Evolutionary conservation across 345 rosid genomes (phyloP).

Genomic region (Stellera chamaejasme): DNA sequence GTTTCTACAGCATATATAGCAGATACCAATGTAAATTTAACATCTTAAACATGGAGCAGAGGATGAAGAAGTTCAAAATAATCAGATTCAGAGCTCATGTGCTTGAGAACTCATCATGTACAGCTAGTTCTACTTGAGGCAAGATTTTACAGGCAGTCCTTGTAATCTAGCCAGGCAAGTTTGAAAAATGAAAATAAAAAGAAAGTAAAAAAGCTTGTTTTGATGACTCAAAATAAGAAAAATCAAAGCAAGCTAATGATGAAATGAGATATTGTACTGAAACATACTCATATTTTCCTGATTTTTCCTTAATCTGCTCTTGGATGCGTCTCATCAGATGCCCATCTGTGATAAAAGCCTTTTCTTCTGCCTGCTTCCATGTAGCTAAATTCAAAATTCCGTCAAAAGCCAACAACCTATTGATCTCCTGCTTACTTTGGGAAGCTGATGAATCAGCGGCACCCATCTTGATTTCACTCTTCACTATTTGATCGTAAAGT

Average conservation of each 20-base stretch:
- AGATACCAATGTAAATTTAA: too few relatives aligned
- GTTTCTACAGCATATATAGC: too few relatives aligned
- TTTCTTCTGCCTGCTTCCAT: conserved; percentile 73
- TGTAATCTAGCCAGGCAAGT: too few relatives aligned
- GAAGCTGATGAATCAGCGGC: conserved; percentile 46
- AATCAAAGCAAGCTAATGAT: background rate
- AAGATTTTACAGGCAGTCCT: too few relatives aligned
- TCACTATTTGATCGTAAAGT: conserved; percentile 72
- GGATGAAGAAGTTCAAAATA: too few relatives aligned
- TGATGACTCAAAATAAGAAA: background rate
- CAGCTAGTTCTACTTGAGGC: too few relatives aligned
- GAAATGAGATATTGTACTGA: background rate
- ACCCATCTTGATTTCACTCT: conserved; percentile 79
- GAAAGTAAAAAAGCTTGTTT: too few relatives aligned
- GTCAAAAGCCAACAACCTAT: conserved; percentile 72
- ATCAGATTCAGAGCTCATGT: too few relatives aligned
- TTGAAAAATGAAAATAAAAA: too few relatives aligned
- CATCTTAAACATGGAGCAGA: too few relatives aligned
- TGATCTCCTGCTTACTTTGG: conserved; percentile 60
- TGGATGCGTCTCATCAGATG: conserved; percentile 76
- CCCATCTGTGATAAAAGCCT: conserved; percentile 72
- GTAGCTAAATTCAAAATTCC: conserved; percentile 79
- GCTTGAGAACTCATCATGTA: too few relatives aligned
- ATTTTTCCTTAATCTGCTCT: conserved; percentile 78
- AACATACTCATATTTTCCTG: conserved; percentile 76